Evolutionary conservation across 2,329 filamentous ascomycete species (phyloP).

Genomic region (Amesomyces nigricolor): DNA sequence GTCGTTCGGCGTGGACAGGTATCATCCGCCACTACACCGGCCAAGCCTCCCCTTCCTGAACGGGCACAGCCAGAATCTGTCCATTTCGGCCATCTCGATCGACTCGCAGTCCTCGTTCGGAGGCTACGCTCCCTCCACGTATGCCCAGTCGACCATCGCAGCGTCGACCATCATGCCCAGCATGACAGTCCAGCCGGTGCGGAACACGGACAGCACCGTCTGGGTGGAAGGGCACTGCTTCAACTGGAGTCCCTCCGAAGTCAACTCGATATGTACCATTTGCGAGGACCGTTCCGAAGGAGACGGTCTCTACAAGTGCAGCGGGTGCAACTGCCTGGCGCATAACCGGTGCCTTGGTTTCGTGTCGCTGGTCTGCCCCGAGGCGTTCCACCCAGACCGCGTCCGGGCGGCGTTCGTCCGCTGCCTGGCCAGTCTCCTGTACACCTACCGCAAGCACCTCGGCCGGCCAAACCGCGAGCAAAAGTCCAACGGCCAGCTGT

Average conservation of each 20-base stretch:
- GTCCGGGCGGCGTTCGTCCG: slow-evolving; percentile 60
- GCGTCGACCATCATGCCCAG: slow-evolving; percentile 84
- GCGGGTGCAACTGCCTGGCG: slow-evolving; percentile 53
- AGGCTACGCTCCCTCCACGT: slow-evolving; percentile 75
- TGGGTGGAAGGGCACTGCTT: slow-evolving; percentile 86
- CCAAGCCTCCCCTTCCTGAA: slow-evolving; percentile 70
- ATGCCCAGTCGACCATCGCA: slow-evolving; percentile 78
- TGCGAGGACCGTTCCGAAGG: slow-evolving; percentile 69
- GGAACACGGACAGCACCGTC: slow-evolving; percentile 70
- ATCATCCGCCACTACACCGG: slow-evolving; percentile 55
- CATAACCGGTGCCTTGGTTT: slow-evolving; percentile 58
- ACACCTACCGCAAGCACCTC: slow-evolving; percentile 60
- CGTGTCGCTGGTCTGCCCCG: slow-evolving; percentile 58
- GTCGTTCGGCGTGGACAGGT: slow-evolving; percentile 78
- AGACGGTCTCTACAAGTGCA: slow-evolving; percentile 71
- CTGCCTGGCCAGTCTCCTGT: slow-evolving; percentile 60
- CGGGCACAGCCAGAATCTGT: slow-evolving; percentile 54
- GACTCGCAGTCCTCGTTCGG: slow-evolving; percentile 65
- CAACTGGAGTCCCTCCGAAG: slow-evolving; percentile 57
- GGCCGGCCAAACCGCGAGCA: slow-evolving; percentile 55
- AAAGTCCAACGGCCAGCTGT: slow-evolving; percentile 54
- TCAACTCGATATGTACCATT: slow-evolving; percentile 59
- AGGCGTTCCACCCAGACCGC: slow-evolving; percentile 57
- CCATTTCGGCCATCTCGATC: slow-evolving; percentile 54
- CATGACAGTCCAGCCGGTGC: slow-evolving; percentile 72